phyloP scores from a whole-genome alignment of 2,329 filamentous ascomycete genomes.

The Paraphaeosphaeria sporulosa region DNA sequence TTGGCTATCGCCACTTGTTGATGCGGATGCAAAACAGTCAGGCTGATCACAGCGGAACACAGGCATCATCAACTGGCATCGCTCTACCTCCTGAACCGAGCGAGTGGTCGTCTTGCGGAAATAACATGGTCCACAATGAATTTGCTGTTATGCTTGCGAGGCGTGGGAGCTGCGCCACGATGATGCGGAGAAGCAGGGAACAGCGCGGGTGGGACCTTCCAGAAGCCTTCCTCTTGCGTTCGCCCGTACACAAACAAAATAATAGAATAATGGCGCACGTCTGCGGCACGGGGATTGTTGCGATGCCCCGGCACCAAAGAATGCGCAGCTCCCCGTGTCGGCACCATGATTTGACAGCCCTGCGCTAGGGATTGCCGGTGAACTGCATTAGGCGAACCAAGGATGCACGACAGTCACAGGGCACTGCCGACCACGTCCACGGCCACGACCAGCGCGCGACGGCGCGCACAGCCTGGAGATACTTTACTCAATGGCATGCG shows the following conservation, averaged over 20 bases:
- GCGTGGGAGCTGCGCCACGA: slow-evolving; percentile 1
- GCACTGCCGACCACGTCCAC: slow-evolving; percentile 2
- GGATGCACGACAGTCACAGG: slow-evolving; percentile 6
- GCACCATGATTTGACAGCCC: background rate
- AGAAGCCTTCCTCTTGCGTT: slow-evolving; percentile 24
- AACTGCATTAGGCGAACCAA: slow-evolving; percentile 6
- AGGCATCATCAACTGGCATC: too few species aligned
- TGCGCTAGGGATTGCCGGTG: slow-evolving; percentile 7
- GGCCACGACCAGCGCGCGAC: slow-evolving; percentile 18
- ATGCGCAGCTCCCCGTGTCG: background rate
- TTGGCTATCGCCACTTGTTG: too few species aligned
- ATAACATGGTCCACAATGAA: too few species aligned
- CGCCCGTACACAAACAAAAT: background rate
- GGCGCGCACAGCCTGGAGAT: slow-evolving; percentile 16
- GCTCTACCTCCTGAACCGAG: too few species aligned
- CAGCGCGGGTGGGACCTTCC: slow-evolving; percentile 19
- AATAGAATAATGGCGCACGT: slow-evolving; percentile 12
- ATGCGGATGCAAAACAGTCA: too few species aligned
- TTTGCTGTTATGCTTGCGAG: too few species aligned
- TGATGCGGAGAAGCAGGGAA: background rate
- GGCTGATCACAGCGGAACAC: too few species aligned
- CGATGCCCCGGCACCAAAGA: background rate
- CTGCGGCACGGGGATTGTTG: background rate
- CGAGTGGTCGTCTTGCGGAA: too few species aligned
- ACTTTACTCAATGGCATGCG: slow-evolving; percentile 21